These are phyloP conservation scores for Termitomyces sp. DNA, from an alignment of 768 basidiomycete species.

Conservation along the genomic window DNA sequence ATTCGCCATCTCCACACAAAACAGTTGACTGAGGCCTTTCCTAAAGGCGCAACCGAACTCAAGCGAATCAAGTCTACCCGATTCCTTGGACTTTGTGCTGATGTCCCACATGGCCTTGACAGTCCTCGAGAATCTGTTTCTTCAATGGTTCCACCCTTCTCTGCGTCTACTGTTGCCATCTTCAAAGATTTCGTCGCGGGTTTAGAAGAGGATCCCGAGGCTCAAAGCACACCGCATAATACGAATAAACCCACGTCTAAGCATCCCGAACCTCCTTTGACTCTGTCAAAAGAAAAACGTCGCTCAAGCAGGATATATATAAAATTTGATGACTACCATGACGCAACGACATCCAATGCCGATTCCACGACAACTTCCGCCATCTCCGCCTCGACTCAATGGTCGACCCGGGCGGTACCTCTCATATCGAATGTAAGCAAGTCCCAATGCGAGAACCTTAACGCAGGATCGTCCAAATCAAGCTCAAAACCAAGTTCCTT, in stretches of 20 bases:
- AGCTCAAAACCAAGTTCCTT: conserved; percentile 32
- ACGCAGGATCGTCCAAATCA: conserved; percentile 19
- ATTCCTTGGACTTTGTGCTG: conserved; percentile 40
- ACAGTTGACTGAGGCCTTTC: conserved; percentile 28
- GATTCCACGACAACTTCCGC: conserved; percentile 22
- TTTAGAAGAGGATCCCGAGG: conserved; percentile 39
- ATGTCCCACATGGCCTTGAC: conserved; percentile 43
- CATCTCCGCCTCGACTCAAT: conserved; percentile 35
- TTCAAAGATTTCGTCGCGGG: conserved; percentile 50
- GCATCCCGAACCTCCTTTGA: conserved; percentile 30
- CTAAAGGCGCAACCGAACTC: conserved; percentile 13
- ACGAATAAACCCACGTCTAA: conserved; percentile 25
- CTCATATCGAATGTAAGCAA: conserved; percentile 47
- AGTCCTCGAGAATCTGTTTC: conserved; percentile 48
- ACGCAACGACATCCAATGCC: conserved; percentile 16
- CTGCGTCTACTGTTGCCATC: conserved; percentile 55
- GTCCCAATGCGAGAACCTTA: conserved; percentile 18
- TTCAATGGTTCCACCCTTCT: conserved; percentile 33
- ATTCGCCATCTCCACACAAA: conserved; percentile 30
- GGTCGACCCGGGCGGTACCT: conserved; percentile 46
- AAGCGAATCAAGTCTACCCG: conserved; percentile 36
- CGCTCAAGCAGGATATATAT: conserved; percentile 64
- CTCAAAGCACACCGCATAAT: conserved; percentile 63
- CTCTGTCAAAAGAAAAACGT: conserved; percentile 28
- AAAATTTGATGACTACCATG: conserved; percentile 43